Base-by-base conservation (phyloP, 352 stramenopile genomes). In the Paralagenidium karlingii region DNA sequence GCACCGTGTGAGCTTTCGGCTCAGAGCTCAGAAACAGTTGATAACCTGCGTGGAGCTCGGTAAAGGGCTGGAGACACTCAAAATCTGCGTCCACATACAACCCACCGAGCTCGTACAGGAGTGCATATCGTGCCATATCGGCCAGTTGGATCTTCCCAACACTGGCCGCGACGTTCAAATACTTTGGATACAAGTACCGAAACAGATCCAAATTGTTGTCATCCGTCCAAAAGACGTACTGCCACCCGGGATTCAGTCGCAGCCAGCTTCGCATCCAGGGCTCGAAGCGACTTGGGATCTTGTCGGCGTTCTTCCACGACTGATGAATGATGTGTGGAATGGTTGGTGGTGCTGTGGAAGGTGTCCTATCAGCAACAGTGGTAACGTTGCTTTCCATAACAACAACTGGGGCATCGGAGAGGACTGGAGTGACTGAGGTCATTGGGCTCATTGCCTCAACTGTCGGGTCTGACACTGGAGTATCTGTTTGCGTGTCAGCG, bases 221-320 rank as follows among this genome's bases (percentile, higher is more conserved):
- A 42, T 78, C 58, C 0, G 53, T 66, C 63, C 63, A 81, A 34
- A 74, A 81, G 25, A 77, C 62, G 53, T 78, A 81, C 20, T 42
- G 55, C 60, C 61, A 78, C 8, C 33, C 44, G 2, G 61, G 59
- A 26, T 81, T 58, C 20, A 47, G 33, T 8, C 49, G 34, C n/a
- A 40, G 32, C 61, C 64, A 81, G 42, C 53, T 73, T 15, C 50
- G 55, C 61, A 81, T 76, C 67, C 63, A 81, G 38, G 67, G 56
- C 12, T 50, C 41, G 45, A 81, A 76, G 10, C 53, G 58, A 4
- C 29, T 48, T 11, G 67, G 63, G 41, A 81, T 70, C 13, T 45
- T 38, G 11, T 56, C 36, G 19, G 41, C 38, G 9, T 38, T 54
- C 37, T 74, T 81, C 59, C 63, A 78, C 12, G 63, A 76, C 44